phyloP scores from a whole-genome alignment of 257 asterid genomes.

The Primulina huaijiensis region DNA sequence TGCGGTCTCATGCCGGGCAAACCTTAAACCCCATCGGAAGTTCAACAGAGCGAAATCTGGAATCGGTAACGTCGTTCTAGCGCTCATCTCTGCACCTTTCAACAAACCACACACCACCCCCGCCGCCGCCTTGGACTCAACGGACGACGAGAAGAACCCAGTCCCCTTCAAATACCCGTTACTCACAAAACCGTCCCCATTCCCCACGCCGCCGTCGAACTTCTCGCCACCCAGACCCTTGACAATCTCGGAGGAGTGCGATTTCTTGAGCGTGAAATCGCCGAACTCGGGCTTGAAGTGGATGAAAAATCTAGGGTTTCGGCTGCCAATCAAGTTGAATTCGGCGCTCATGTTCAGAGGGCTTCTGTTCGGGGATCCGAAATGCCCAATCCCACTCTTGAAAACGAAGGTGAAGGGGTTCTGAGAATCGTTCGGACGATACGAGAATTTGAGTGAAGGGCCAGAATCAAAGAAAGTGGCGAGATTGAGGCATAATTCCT shows the following conservation, averaged over 20 bases:
- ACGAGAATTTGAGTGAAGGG: constrained; percentile 63
- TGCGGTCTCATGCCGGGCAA: constrained; percentile 42
- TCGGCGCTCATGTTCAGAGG: constrained; percentile 92
- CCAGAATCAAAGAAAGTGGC: constrained; percentile 68
- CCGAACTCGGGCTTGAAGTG: constrained; percentile 85
- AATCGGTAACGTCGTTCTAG: constrained; percentile 61
- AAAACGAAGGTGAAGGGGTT: constrained; percentile 75
- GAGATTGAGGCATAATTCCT: constrained; percentile 66
- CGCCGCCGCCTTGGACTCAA: constrained; percentile 52
- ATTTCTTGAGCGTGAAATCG: constrained; percentile 64
- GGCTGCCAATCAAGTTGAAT: constrained; percentile 55
- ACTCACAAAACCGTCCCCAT: constrained; percentile 15
- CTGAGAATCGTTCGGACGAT: constrained; percentile 73
- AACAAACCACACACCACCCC: constrained; percentile 46
- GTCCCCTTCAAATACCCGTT: constrained; percentile 36
- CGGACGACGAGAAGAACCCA: constrained; percentile 43
- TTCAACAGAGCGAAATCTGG: constrained; percentile 54
- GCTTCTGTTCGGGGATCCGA: constrained; percentile 79
- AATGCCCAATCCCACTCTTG: constrained; percentile 82
- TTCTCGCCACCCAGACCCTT: constrained; percentile 33
- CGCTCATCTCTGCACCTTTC: constrained; percentile 59
- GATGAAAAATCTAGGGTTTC: constrained; percentile 78
- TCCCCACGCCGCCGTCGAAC: constrained; percentile 22
- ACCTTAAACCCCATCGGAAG: constrained; percentile 88
- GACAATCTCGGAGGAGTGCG: constrained; percentile 48